phyloP scores from a whole-genome alignment of 1,139 yeast species.

The Kodamaea derodonti region DNA sequence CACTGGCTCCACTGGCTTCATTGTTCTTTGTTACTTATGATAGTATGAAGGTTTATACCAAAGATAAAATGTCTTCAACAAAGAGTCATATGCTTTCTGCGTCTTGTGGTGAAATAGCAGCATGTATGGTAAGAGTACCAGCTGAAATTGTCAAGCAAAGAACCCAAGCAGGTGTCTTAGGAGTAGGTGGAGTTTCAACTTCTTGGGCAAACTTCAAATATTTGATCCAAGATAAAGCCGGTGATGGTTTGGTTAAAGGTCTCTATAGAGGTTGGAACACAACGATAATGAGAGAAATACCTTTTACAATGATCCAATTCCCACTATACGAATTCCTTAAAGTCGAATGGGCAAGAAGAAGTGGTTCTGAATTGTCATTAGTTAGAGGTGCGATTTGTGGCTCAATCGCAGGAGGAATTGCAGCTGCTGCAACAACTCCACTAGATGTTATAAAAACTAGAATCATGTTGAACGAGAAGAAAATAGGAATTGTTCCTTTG shows the following conservation, averaged over 20 bases:
- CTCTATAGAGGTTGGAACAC: constrained; percentile 91
- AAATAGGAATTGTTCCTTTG: constrained; percentile 45
- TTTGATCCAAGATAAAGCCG: constrained; percentile 52
- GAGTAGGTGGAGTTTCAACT: constrained; percentile 53
- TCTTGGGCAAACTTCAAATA: constrained; percentile 62
- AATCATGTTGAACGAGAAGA: constrained; percentile 66
- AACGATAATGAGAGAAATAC: constrained; percentile 90
- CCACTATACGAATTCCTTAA: constrained; percentile 88
- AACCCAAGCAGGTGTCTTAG: constrained; percentile 64
- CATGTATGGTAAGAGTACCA: constrained; percentile 92
- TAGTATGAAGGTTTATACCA: constrained; percentile 55
- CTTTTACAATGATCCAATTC: constrained; percentile 91
- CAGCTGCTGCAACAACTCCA: constrained; percentile 94
- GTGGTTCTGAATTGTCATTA: constrained; percentile 45
- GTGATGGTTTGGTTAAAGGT: constrained; percentile 76
- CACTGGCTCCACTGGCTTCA: constrained; percentile 93
- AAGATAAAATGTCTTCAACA: constrained; percentile 25
- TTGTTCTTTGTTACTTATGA: constrained; percentile 89
- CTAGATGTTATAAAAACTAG: constrained; percentile 90
- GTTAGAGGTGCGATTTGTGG: constrained; percentile 92
- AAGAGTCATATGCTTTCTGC: constrained; percentile 80
- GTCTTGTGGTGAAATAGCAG: constrained; percentile 85
- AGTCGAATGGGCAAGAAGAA: constrained; percentile 40
- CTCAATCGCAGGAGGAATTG: constrained; percentile 88
- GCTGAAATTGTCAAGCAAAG: constrained; percentile 95